Base-by-base conservation (phyloP, 2,329 filamentous ascomycete genomes). In the Allantophomopsis lycopodina region DNA sequence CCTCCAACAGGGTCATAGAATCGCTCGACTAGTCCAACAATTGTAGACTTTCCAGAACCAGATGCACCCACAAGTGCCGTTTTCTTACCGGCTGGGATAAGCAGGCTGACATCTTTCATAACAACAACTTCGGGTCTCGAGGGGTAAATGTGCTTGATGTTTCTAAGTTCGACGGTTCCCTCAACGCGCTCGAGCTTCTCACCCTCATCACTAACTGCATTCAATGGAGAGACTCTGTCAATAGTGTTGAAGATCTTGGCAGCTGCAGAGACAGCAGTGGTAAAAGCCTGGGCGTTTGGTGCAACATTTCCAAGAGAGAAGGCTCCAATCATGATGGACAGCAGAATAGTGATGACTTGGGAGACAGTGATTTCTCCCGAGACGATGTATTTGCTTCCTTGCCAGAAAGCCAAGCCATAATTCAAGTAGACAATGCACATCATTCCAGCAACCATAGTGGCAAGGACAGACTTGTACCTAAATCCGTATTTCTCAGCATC, bases 181-280 rank as follows among this genome's bases (percentile, higher is more conserved):
- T 81, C 66, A 2, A 94, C 69, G 15, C 73, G 60, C 1, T 86
- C 77, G 1, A 93, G 69, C 48, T 70, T 87, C 44, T 74, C 66
- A n/a, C 89, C 91, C 7, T 69, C 65, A 1, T 79, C 71, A 2
- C 71, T 73, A 5, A 75, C 74, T 0, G 89, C 79, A 53, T 98
- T 83, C 36, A 96, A 67, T 0, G 89, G 87, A 0, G 91, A 95
- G 3, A 64, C 53, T 39, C 91, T 81, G 58, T 96, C 89, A 48
- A 96, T 96, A 2, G 88, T 95, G 55, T 78, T 83, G 64, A 82
- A 95, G 46, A 98, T 94, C 65, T 96, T 96, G 40, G 76, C 73
- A 3, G 85, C 87, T 2, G 91, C 89, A 23, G 85, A 84, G 5
- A 93, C 64, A 32, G 79, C 83, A 12, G 79, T 85, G 2, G 80